Conservation (phyloP, 2,329 filamentous ascomycete genomes). For the Sporothrix pseudoabietina region DNA sequence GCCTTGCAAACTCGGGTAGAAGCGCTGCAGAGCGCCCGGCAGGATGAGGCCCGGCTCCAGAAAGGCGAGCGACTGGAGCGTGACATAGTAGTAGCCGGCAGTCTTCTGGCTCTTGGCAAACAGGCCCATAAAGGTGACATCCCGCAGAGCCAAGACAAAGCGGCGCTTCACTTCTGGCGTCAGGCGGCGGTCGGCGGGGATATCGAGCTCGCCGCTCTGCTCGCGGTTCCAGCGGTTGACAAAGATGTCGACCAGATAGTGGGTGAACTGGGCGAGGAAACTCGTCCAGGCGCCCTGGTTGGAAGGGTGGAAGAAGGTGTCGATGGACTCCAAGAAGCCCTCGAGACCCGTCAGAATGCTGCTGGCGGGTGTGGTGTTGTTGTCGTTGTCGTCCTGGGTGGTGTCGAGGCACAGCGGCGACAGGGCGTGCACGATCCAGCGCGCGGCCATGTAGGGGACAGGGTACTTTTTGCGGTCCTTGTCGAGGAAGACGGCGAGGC, state of each 20-base stretch:
- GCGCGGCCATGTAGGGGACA: slow-evolving; percentile 84
- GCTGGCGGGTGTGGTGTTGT: slow-evolving; percentile 49
- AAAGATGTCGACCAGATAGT: slow-evolving; percentile 93
- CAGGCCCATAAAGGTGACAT: slow-evolving; percentile 97
- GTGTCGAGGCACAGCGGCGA: slow-evolving; percentile 79
- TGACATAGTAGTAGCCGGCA: slow-evolving; percentile 87
- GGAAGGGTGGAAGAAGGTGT: slow-evolving; percentile 98
- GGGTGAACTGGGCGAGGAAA: slow-evolving; percentile 84
- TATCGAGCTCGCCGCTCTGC: slow-evolving; percentile 85
- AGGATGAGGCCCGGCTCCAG: slow-evolving; percentile 90
- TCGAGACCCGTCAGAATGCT: slow-evolving; percentile 86
- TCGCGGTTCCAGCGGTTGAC: slow-evolving; percentile 98
- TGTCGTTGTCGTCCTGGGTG: slow-evolving; percentile 39
- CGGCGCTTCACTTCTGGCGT: slow-evolving; percentile 79
- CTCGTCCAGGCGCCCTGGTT: slow-evolving; percentile 93
- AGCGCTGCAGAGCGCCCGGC: slow-evolving; percentile 89
- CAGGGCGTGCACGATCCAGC: slow-evolving; percentile 90
- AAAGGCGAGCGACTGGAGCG: slow-evolving; percentile 84
- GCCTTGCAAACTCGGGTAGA: slow-evolving; percentile 95
- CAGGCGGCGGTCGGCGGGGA: slow-evolving; percentile 76
- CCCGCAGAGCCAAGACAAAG: slow-evolving; percentile 84
- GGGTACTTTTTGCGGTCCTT: slow-evolving; percentile 94
- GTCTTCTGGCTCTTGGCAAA: slow-evolving; percentile 94
- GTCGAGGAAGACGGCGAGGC: slow-evolving; percentile 82
- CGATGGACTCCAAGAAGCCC: slow-evolving; percentile 88